phyloP scores from a whole-genome alignment of 176 grass and related monocot genomes.

The Zea mays region DNA sequence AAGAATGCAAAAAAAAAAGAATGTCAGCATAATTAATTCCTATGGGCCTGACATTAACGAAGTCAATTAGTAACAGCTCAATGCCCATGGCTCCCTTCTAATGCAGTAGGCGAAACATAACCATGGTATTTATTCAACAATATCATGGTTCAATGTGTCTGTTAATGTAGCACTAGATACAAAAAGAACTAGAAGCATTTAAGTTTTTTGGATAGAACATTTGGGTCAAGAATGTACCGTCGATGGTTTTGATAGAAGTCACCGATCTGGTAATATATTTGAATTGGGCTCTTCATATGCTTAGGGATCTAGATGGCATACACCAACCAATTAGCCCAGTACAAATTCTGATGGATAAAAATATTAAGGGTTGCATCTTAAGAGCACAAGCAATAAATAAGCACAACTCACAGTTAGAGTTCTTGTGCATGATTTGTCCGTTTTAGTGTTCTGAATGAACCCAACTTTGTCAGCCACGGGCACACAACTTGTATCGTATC shows the following conservation, averaged over 20 bases:
- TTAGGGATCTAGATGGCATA: slow-evolving; percentile 68
- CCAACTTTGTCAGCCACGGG: slow-evolving; percentile 46
- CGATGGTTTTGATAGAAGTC: slow-evolving; percentile 95
- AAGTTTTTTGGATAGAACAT: not conserved
- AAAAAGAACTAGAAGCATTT: slow-evolving; percentile 18
- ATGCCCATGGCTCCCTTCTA: not conserved
- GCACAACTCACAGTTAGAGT: slow-evolving; percentile 58
- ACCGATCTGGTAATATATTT: slow-evolving; percentile 82
- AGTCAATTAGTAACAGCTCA: slow-evolving; percentile 17
- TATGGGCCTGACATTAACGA: not conserved
- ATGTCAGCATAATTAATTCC: slow-evolving; percentile 16
- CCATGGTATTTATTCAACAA: not conserved
- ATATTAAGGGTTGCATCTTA: slow-evolving; percentile 7
- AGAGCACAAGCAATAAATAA: slow-evolving; percentile 11
- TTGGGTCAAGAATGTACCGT: slow-evolving; percentile 45
- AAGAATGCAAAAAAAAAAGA: slow-evolving; percentile 25
- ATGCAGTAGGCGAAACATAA: slow-evolving; percentile 4
- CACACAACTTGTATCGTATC: slow-evolving; percentile 71
- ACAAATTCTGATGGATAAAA: not conserved
- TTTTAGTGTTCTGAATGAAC: slow-evolving; percentile 64
- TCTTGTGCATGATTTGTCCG: slow-evolving; percentile 68
- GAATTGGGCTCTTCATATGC: slow-evolving; percentile 69
- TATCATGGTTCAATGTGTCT: not conserved
- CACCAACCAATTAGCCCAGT: not conserved
- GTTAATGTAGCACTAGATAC: not conserved